Conservation (phyloP, 2,329 filamentous ascomycete species). For the Beauveria bassiana region DNA sequence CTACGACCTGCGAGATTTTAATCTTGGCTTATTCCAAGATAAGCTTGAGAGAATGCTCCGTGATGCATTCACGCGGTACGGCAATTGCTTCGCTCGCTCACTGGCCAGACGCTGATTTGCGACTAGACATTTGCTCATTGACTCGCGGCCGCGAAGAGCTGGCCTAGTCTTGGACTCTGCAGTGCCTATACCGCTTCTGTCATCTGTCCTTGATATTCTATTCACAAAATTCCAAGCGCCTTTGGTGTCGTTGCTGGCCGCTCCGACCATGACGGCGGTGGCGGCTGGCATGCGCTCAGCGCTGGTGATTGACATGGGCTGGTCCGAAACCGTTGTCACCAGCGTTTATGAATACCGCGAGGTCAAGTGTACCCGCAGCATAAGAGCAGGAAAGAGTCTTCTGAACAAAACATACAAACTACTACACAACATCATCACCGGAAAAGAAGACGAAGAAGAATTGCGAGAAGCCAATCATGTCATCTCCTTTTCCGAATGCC, state of each 20-base stretch:
- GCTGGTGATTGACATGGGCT: slow-evolving; percentile 82
- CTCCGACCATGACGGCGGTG: slow-evolving; percentile 64
- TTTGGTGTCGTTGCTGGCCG: slow-evolving; percentile 71
- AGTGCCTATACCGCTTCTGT: slow-evolving; percentile 70
- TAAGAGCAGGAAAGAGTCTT: slow-evolving; percentile 67
- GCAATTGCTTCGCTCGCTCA: slow-evolving; percentile 29
- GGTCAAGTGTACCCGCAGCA: slow-evolving; percentile 59
- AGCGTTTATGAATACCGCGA: slow-evolving; percentile 88
- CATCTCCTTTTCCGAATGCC: slow-evolving; percentile 68
- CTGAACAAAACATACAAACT: slow-evolving; percentile 61
- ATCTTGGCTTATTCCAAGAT: slow-evolving; percentile 76
- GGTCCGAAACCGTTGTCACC: slow-evolving; percentile 81
- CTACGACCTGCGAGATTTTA: slow-evolving; percentile 62
- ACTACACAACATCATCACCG: slow-evolving; percentile 32
- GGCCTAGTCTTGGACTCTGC: slow-evolving; percentile 70
- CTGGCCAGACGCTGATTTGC: not conserved
- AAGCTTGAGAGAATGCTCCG: slow-evolving; percentile 77
- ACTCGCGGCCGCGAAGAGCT: slow-evolving; percentile 67
- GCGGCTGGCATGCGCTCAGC: slow-evolving; percentile 81
- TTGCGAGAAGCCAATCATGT: slow-evolving; percentile 24
- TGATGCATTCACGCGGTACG: slow-evolving; percentile 71
- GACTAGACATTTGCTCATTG: slow-evolving; percentile 55
- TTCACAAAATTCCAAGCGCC: slow-evolving; percentile 77
- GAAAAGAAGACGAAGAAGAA: slow-evolving; percentile 23
- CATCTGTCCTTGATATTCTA: slow-evolving; percentile 65